These are phyloP conservation scores for Cenchrus fungigraminus DNA, from an alignment of 176 grass and related monocot genomes.

Conservation along the genomic window DNA sequence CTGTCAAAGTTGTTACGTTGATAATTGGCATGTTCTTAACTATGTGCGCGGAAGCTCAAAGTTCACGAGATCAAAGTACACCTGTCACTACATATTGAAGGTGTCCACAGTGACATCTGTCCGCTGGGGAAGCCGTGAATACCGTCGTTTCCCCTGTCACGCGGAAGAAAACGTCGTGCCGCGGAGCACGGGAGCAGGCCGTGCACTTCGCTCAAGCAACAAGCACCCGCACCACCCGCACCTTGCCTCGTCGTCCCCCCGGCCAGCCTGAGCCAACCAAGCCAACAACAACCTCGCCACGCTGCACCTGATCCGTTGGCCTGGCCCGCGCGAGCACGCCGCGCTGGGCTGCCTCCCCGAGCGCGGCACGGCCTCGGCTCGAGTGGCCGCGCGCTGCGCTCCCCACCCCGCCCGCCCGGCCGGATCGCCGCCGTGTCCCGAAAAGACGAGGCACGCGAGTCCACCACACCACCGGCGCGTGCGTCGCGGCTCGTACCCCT, in stretches of 20 bases:
- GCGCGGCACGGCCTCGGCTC: slow-evolving; percentile 18
- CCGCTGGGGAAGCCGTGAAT: too few species aligned
- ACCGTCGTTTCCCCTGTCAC: too few species aligned
- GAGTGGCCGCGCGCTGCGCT: background rate
- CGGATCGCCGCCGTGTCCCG: slow-evolving; percentile 29
- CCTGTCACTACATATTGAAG: too few species aligned
- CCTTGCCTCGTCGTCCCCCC: background rate
- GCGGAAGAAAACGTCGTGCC: too few species aligned
- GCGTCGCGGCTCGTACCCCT: background rate
- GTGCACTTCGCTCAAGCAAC: background rate
- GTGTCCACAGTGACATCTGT: too few species aligned
- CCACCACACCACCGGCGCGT: slow-evolving; percentile 10
- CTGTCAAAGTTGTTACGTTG: too few species aligned
- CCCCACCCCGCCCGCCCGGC: background rate
- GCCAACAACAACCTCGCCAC: too few species aligned
- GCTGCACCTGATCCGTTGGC: background rate
- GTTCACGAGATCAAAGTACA: too few species aligned
- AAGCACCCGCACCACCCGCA: background rate
- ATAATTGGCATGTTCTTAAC: too few species aligned
- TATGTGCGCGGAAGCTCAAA: too few species aligned
- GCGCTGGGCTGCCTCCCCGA: slow-evolving; percentile 24
- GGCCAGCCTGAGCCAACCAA: too few species aligned
- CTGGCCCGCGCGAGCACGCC: background rate
- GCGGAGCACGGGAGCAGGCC: background rate
- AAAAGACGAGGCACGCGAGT: slow-evolving; percentile 5